phyloP scores from a whole-genome alignment of 495 filamentous ascomycete species.

The Tuber aestivum region DNA sequence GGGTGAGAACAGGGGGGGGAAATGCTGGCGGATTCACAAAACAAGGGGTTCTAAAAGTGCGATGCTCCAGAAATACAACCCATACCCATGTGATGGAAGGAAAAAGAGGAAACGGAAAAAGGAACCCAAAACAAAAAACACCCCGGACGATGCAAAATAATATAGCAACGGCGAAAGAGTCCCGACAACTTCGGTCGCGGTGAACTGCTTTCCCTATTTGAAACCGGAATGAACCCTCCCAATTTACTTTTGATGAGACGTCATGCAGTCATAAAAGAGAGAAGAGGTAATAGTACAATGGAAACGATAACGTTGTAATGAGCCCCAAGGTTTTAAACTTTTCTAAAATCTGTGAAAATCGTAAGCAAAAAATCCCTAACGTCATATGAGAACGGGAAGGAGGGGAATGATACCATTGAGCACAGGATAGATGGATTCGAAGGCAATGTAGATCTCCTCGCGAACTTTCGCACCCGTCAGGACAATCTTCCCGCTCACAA shows the following conservation, averaged over 20 bases:
- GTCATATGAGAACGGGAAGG: slow-evolving; percentile 7
- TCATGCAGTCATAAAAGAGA: slow-evolving; percentile 43
- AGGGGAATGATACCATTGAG: slow-evolving; percentile 61
- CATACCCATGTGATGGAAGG: slow-evolving; percentile 34
- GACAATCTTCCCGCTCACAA: slow-evolving; percentile 98
- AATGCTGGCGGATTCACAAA: slow-evolving; percentile 40
- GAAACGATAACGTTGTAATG: slow-evolving; percentile 19
- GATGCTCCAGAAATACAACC: slow-evolving; percentile 40
- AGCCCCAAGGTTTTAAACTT: slow-evolving; percentile 48
- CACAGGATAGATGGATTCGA: slow-evolving; percentile 98
- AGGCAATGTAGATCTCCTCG: slow-evolving; percentile 97
- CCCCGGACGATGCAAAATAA: slow-evolving; percentile 38
- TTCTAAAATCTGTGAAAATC: slow-evolving; percentile 56
- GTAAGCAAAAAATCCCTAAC: slow-evolving; percentile 40
- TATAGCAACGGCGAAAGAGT: slow-evolving; percentile 39
- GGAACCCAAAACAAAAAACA: slow-evolving; percentile 43
- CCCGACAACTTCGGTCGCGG: slow-evolving; percentile 25
- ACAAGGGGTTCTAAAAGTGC: slow-evolving; percentile 40
- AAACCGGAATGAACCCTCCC: slow-evolving; percentile 36
- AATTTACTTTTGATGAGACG: slow-evolving; percentile 39
- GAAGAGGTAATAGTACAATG: slow-evolving; percentile 42
- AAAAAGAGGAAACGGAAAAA: slow-evolving; percentile 34
- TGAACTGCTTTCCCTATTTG: slow-evolving; percentile 35
- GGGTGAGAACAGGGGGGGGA: slow-evolving; percentile 16
- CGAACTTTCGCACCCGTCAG: slow-evolving; percentile 96